Conservation (phyloP, 305 asterid genomes). For the Fraxinus latifolia region DNA sequence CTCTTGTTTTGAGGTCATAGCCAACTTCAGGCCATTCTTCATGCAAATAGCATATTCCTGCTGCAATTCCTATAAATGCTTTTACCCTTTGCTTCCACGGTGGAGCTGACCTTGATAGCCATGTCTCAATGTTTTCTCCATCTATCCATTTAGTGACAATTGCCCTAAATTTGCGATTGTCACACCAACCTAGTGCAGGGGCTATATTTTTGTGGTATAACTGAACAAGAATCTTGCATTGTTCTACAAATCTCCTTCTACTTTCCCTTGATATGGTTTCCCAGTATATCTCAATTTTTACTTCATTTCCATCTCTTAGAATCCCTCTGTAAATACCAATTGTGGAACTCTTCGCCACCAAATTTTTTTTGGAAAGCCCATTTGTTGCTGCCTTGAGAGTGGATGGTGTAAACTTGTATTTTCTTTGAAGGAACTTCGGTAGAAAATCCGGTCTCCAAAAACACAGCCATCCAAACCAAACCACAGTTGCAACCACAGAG, state of each 20-base stretch:
- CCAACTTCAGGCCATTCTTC: conserved; percentile 43
- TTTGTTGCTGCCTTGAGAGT: conserved; percentile 37
- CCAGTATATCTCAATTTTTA: conserved; percentile 32
- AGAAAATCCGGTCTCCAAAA: conserved; percentile 21
- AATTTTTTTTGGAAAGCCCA: conserved; percentile 35
- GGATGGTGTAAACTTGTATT: conserved; percentile 27
- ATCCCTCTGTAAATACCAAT: conserved; percentile 32
- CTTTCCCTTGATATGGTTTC: conserved; percentile 22
- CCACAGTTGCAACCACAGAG: conserved; percentile 26
- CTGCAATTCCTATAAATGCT: conserved; percentile 29
- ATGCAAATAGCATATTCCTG: conserved; percentile 40
- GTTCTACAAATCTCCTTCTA: conserved; percentile 29
- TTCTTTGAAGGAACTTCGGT: conserved; percentile 18
- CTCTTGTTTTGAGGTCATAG: conserved; percentile 35
- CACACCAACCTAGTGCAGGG: conserved; percentile 40
- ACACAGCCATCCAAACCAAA: conserved; percentile 33
- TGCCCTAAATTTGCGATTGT: conserved; percentile 28
- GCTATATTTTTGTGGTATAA: conserved; percentile 34
- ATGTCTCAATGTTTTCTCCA: conserved; percentile 30
- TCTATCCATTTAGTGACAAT: conserved; percentile 29
- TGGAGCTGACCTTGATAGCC: conserved; percentile 36
- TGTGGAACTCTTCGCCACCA: conserved; percentile 24
- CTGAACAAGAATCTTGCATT: conserved; percentile 28
- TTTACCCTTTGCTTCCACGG: conserved; percentile 48
- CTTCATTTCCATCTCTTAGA: conserved; percentile 33